A percentile compares a stretch with the other conserved stretches of the same genome.
Evolutionary conservation across 2,329 filamentous ascomycete species (phyloP).

Genomic region (Thelonectria blattea): DNA sequence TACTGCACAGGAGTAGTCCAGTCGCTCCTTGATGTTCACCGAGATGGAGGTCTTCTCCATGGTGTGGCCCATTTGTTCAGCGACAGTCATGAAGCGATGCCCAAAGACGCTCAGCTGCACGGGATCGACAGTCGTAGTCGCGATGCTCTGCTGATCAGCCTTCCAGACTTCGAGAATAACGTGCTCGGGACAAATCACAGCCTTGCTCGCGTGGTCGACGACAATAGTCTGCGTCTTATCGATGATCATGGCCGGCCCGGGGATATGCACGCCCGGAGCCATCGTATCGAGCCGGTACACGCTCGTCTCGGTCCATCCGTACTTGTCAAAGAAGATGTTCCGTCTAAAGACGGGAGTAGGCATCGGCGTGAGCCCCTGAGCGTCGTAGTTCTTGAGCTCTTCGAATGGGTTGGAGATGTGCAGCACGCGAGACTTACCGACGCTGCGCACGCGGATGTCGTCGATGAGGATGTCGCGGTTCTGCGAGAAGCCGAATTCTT

Average conservation of each 20-base stretch:
- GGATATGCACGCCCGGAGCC: conserved; percentile 27
- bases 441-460: conserved; percentile 50
- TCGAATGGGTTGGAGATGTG: conserved; percentile 35
- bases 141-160: conserved; percentile 23
- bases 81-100: conserved; percentile 82
- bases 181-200: conserved; percentile 42
- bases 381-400: conserved; percentile 31
- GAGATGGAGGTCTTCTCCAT: conserved; percentile 78
- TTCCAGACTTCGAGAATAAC: conserved; percentile 44
- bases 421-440: conserved; percentile 38
- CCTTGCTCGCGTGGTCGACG: conserved; percentile 55
- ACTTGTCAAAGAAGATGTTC: conserved; percentile 36
- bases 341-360: conserved; percentile 30
- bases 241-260: conserved; percentile 73
- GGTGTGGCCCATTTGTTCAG: conserved; percentile 80
- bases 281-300: conserved; percentile 36
- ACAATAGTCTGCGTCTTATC: conserved; percentile 79
- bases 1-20: conserved; percentile 80
- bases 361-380: conserved; percentile 3
- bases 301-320: conserved; percentile 36
- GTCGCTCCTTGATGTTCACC: conserved; percentile 78
- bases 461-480: conserved; percentile 49
- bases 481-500: conserved; percentile 51
- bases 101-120: conserved; percentile 77
- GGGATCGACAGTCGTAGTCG: conserved; percentile 63